Conservation (phyloP, 352 stramenopile genomes). For the Pythium aquatile region DNA sequence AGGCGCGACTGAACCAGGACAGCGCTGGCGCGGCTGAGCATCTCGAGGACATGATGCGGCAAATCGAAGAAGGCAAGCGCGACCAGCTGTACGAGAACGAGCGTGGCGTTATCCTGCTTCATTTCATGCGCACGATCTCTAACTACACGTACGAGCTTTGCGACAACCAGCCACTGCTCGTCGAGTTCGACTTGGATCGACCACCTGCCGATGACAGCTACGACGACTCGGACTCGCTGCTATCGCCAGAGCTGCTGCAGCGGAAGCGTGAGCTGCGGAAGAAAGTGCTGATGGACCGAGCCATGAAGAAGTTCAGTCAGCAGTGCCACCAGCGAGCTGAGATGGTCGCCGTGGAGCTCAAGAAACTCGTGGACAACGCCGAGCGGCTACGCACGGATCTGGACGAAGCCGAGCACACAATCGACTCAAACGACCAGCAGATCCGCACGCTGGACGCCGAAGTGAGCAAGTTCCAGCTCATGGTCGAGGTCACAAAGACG, state of each 20-base stretch:
- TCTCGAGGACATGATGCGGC: constrained; percentile 59
- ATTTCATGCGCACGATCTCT: constrained; percentile 55
- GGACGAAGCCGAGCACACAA: constrained; percentile 67
- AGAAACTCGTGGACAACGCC: constrained; percentile 43
- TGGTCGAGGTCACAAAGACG: constrained; percentile 57
- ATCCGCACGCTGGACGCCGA: constrained; percentile 65
- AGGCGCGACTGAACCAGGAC: constrained; percentile 69
- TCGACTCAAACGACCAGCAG: constrained; percentile 64
- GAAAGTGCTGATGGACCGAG: constrained; percentile 72
- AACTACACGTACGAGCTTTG: constrained; percentile 50
- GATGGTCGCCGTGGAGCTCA: constrained; percentile 57
- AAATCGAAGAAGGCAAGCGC: constrained; percentile 66
- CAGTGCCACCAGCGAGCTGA: constrained; percentile 57
- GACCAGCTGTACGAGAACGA: constrained; percentile 66
- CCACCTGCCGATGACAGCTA: constrained; percentile 28
- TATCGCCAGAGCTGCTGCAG: constrained; percentile 61
- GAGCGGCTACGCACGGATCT: constrained; percentile 51
- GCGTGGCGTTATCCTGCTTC: constrained; percentile 44
- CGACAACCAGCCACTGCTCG: constrained; percentile 44
- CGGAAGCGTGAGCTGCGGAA: constrained; percentile 70
- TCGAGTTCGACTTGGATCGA: constrained; percentile 52
- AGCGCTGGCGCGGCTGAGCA: constrained; percentile 60
- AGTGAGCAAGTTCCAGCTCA: constrained; percentile 59
- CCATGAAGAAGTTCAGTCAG: constrained; percentile 68
- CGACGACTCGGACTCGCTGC: constrained; percentile 27